These are phyloP conservation scores for Candida coleopterorum DNA, from an alignment of 805 yeast species.

Conservation along the genomic window DNA sequence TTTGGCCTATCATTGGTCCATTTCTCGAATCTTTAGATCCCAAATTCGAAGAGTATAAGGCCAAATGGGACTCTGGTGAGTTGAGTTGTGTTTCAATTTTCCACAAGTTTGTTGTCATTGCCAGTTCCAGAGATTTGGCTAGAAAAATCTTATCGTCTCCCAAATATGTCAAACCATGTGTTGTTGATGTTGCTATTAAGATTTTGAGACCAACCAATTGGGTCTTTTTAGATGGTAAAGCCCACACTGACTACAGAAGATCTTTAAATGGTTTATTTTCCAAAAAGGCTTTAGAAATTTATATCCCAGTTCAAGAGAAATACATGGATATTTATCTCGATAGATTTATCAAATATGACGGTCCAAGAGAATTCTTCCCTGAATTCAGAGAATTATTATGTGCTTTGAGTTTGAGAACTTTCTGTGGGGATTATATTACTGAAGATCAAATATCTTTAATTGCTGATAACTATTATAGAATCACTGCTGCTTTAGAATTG, in stretches of 20 bases:
- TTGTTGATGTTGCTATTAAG: constrained; percentile 94
- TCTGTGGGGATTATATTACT: constrained; percentile 93
- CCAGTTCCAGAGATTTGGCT: constrained; percentile 80
- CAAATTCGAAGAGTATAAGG: constrained; percentile 86
- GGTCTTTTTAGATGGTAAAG: constrained; percentile 97
- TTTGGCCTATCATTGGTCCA: constrained; percentile 97
- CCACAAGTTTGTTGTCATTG: constrained; percentile 96
- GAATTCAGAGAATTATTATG: constrained; percentile 95
- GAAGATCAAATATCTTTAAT: constrained; percentile 83
- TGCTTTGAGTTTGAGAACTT: constrained; percentile 86
- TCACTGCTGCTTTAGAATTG: constrained; percentile 94
- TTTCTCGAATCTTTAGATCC: constrained; percentile 93
- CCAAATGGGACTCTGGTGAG: constrained; percentile 94
- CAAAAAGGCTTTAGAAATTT: constrained; percentile 72
- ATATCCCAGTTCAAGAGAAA: constrained; percentile 79
- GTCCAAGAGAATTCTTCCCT: constrained; percentile 77
- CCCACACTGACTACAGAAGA: constrained; percentile 88
- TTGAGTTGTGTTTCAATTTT: constrained; percentile 95
- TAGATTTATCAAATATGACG: constrained; percentile 57
- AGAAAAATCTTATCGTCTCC: constrained; percentile 85
- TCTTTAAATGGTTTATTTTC: constrained; percentile 88
- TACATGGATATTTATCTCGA: constrained; percentile 81
- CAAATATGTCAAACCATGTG: constrained; percentile 90
- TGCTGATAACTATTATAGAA: constrained; percentile 87
- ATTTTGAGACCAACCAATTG: constrained; percentile 93